Base-by-base conservation (phyloP, 2,329 filamentous ascomycete species). In the Xylariales sp. region DNA sequence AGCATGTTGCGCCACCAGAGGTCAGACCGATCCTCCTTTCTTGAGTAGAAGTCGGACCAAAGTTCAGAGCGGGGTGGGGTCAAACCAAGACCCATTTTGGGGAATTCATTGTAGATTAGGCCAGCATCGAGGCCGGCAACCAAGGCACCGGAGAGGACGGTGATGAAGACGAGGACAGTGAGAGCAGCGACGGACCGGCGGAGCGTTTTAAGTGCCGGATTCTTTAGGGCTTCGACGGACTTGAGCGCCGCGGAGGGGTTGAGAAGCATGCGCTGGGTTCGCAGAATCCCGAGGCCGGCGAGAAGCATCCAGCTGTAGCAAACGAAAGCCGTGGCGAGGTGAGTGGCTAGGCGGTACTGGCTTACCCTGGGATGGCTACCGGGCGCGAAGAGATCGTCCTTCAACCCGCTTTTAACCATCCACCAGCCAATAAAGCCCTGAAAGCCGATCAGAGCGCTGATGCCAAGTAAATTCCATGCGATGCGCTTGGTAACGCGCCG, bases 51-150 rank as follows among this genome's bases (percentile, higher is more conserved):
- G 25, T 77, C 70, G 55, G 91, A 83, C 62, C 88, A 89, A 21
- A 97, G 80, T 66, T 97, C 91, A 8, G 78, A 73, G 55, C 75
- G 79, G 1, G 91, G 91, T 2, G 91, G 91, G 1, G 88, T 74
- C 16, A 95, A 68, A 10, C 89, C 88, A 4, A 79, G 64, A 7
- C 93, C 93, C 93, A 98, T 98, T 64, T 78, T 87, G 6, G 93
- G 93, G 61, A 98, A 97, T 63, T 98, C 89, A 61, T 98, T 98
- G 72, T 98, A 98, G 64, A 98, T 97, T 40, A 98, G 74, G 7
- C 93, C 93, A 7, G 93, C 93, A 57, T 98, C 93, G 12, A 98
- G 81, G 21, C 93, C 93, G 6, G 93, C 93, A 21, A 98, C 93
- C 3, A 98, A 76, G 5, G 83, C 91, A 38, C 91, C 93, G 4